phyloP scores from a whole-genome alignment of 164 flowering plant species.

The Akebia trifoliata region DNA sequence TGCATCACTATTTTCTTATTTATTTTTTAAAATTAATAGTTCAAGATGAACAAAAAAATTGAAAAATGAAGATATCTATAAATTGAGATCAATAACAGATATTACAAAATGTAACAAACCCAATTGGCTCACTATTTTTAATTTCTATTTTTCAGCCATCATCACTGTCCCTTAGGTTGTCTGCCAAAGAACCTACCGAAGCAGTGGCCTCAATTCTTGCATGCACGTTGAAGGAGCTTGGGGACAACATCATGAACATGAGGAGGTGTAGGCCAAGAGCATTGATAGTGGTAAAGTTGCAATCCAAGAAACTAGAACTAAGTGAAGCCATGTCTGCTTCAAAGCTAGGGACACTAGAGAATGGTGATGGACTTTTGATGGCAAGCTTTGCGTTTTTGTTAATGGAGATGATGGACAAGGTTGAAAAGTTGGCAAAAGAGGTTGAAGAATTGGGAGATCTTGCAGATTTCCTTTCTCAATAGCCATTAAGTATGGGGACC shows the following conservation, averaged over 20 bases:
- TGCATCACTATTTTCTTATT: neutral
- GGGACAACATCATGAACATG: constrained; percentile 44
- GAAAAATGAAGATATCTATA: no score
- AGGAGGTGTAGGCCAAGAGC: constrained; percentile 20
- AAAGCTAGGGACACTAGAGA: constrained; percentile 12
- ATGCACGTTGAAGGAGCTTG: constrained; percentile 44
- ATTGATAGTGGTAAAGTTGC: constrained; percentile 27
- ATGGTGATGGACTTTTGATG: constrained; percentile 30
- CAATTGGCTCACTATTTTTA: neutral
- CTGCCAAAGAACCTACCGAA: constrained; percentile 40
- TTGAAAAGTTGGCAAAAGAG: constrained; percentile 44
- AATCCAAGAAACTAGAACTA: constrained; percentile 31
- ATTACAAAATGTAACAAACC: no score
- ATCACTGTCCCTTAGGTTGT: constrained; percentile 14
- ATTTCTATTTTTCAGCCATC: constrained; percentile 19
- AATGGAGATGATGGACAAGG: constrained; percentile 43
- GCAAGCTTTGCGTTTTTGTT: constrained; percentile 40
- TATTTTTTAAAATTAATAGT: neutral
- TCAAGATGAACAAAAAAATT: neutral
- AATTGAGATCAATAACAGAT: no score
- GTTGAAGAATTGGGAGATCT: constrained; percentile 60
- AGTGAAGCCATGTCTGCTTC: constrained; percentile 13
- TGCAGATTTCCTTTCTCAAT: constrained; percentile 30
- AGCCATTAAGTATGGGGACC: neutral
- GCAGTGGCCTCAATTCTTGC: constrained; percentile 24